Conservation (phyloP, 169 alveolate species). For the Eimeria nieschulzi region DNA sequence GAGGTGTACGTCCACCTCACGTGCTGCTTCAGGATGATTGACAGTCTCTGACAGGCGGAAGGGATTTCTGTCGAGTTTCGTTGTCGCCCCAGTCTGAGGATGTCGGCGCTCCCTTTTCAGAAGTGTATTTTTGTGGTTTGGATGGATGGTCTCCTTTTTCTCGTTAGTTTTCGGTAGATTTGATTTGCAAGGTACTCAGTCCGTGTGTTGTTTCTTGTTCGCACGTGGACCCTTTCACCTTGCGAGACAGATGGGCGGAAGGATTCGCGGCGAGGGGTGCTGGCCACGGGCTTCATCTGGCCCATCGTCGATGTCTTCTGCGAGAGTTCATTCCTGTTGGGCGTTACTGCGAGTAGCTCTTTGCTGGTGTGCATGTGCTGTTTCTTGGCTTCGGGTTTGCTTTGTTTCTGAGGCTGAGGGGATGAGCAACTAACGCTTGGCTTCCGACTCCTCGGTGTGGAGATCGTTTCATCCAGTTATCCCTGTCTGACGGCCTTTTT, state of each 20-base stretch:
- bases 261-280: conserved; percentile 28
- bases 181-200: conserved; percentile 47
- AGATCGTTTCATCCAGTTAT: conserved; percentile 33
- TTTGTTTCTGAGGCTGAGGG: background rate
- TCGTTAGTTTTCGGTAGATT: background rate
- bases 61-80: background rate
- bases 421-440: conserved; percentile 62
- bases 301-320: conserved; percentile 6
- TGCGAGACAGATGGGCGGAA: background rate
- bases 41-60: conserved; percentile 68
- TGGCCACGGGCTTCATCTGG: background rate
- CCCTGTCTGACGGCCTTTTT: conserved; percentile 55
- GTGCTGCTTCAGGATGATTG: conserved; percentile 34
- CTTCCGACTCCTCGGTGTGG: conserved; percentile 55
- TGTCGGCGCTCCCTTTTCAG: background rate
- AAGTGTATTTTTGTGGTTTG: background rate
- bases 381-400: no score
- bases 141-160: background rate
- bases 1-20: no score
- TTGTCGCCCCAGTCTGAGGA: conserved; percentile 66
- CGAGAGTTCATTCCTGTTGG: background rate
- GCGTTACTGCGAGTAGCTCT: background rate
- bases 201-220: background rate
- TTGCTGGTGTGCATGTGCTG: no score
- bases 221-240: conserved; percentile 58